phyloP scores from a whole-genome alignment of 2,329 filamentous ascomycete genomes.

The Hypoxylon sp. region DNA sequence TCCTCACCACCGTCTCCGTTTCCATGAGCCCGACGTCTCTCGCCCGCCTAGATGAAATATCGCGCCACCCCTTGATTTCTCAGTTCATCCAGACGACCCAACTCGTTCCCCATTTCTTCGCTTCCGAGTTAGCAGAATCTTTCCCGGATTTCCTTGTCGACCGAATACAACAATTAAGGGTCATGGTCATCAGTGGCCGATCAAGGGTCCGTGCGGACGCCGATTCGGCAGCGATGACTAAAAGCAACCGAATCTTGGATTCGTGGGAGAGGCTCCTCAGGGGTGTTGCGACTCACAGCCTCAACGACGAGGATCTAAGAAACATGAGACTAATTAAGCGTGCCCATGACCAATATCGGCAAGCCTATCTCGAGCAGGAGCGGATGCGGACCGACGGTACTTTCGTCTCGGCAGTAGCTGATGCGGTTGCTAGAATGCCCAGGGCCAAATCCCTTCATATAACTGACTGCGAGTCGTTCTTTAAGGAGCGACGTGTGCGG shows the following conservation, averaged over 20 bases:
- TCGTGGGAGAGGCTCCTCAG: not conserved
- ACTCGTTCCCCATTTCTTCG: conserved; percentile 14
- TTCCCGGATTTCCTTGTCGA: not conserved
- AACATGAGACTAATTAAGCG: not conserved
- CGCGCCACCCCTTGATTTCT: conserved; percentile 38
- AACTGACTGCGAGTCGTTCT: not conserved
- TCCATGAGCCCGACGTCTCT: conserved; percentile 32
- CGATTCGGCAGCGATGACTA: not conserved
- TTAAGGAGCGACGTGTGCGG: too few species aligned
- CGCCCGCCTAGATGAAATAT: conserved; percentile 36
- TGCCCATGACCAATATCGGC: conserved; percentile 4
- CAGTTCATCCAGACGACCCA: conserved; percentile 33
- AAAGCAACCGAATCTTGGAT: not conserved
- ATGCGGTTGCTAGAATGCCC: conserved; percentile 24
- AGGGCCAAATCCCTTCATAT: conserved; percentile 7
- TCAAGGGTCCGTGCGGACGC: not conserved
- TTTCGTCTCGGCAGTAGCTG: conserved; percentile 18
- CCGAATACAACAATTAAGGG: not conserved
- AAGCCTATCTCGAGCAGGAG: conserved; percentile 18
- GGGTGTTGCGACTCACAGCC: not conserved
- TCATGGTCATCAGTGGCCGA: not conserved
- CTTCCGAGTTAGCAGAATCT: conserved; percentile 5
- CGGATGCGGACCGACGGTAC: conserved; percentile 7
- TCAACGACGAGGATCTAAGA: conserved; percentile 9
- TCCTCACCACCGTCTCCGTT: conserved; percentile 33